Conservation (phyloP, 768 basidiomycete species). For the Rhizopogon vinicolor region DNA sequence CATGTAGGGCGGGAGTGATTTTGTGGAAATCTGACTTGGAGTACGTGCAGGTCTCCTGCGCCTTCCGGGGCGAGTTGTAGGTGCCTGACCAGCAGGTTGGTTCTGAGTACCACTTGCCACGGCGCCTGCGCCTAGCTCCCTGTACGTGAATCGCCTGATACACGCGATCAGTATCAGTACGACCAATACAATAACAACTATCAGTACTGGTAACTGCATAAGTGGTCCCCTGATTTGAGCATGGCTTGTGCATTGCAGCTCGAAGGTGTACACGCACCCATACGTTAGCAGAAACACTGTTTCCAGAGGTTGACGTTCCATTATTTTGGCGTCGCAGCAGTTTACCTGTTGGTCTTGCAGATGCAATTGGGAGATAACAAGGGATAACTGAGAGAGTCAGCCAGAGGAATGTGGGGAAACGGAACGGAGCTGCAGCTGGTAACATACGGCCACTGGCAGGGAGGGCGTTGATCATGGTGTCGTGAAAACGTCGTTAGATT, state of each 20-base stretch:
- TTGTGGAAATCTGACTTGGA: conserved; percentile 77
- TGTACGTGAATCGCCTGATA: conserved; percentile 12
- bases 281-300: conserved; percentile 8
- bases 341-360: conserved; percentile 1
- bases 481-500: conserved; percentile 2
- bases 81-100: conserved; percentile 9
- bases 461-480: neutral
- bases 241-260: neutral
- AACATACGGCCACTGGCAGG: neutral
- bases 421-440: neutral
- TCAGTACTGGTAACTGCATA: conserved; percentile 23
- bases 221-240: neutral
- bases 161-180: conserved; percentile 18
- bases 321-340: neutral
- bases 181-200: conserved; percentile 15
- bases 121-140: neutral
- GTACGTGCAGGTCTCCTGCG: conserved; percentile 51
- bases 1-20: conserved; percentile 72
- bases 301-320: neutral
- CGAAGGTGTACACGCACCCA: conserved; percentile 19
- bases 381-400: neutral
- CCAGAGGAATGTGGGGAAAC: neutral
- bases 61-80: conserved; percentile 9
- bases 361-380: neutral
- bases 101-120: neutral